These are phyloP conservation scores for Leishmania guyanensis DNA, from an alignment of 208 protist genomes.

Conservation along the genomic window DNA sequence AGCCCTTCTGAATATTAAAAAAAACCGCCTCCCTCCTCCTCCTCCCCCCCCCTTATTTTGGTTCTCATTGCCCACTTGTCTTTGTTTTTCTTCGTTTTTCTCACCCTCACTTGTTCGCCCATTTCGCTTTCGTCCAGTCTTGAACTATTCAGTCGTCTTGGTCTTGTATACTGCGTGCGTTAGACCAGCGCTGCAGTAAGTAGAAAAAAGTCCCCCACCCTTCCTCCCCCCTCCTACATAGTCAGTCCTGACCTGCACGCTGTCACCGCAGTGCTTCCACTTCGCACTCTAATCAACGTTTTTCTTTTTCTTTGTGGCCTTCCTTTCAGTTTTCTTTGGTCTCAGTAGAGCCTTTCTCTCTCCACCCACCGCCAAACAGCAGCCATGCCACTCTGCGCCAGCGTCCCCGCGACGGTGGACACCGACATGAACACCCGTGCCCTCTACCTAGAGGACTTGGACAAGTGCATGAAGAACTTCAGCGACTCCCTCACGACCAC, in stretches of 20 bases:
- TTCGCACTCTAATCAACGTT: not conserved
- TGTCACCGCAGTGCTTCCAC: not conserved
- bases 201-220: not conserved
- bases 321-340: not conserved
- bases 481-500: constrained; percentile 48
- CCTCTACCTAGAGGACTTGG: constrained; percentile 45
- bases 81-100: no score
- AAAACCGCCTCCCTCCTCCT: not conserved
- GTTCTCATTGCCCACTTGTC: no score
- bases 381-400: constrained; percentile 30
- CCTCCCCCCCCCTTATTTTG: not conserved
- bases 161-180: not conserved
- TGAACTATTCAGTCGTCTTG: not conserved
- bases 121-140: not conserved
- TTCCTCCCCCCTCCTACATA: not conserved
- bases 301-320: not conserved
- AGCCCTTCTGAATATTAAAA: not conserved
- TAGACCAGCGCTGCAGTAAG: not conserved
- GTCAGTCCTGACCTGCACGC: not conserved
- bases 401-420: constrained; percentile 47
- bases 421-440: constrained; percentile 48
- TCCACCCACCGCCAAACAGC: not conserved
- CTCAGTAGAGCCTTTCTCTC: not conserved
- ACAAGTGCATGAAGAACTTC: constrained; percentile 55
- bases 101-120: not conserved